Evolutionary conservation across 768 basidiomycete species (phyloP), one percentile per base, ranked within the genome.

Genomic region (Galerina sulciceps): DNA sequence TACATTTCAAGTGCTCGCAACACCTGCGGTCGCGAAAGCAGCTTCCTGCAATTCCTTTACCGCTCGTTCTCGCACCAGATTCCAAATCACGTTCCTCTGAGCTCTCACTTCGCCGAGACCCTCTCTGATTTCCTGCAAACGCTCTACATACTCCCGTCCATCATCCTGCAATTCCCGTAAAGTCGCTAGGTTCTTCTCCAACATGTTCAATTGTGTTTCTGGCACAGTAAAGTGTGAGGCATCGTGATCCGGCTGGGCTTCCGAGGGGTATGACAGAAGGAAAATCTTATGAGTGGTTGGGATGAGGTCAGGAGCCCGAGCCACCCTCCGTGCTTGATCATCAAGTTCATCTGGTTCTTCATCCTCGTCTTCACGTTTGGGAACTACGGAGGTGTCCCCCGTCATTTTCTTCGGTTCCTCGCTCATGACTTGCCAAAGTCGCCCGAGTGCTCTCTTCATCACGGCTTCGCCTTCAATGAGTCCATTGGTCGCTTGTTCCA

Each of bases 161-260:
- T 95, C 93, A 66, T 94, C 93, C 63, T 91, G 89, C 18, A 95
- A 76, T 64, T 95, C 93, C 51, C 89, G 84, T 52, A 94, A 73
- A 2, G 85, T 81, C 14, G 88, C 84, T 37, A 94, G 64, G 13
- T 88, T 86, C 69, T 91, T 93, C 67, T 93, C 91, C 55, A 94
- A 69, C 13, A 76, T 87, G 46, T 86, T 88, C 57, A 85, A 72
- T 63, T 91, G 90, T 75, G 84, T 81, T 55, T 89, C 85, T 18
- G 85, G 84, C 3, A 82, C 81, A 6, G 83, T 74, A 62, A 88
- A 90, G 65, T 87, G 85, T 1, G 87, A 85, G 9, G 80, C 81
- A 59, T 89, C 88, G 59, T 79, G 79, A 38, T 79, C 76, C 22
- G 80, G 76, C 23, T 72, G 77, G 65, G 37, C 74, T n/a, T 79